phyloP scores from a whole-genome alignment of 2,329 filamentous ascomycete genomes.

The Colletotrichum sp. region DNA sequence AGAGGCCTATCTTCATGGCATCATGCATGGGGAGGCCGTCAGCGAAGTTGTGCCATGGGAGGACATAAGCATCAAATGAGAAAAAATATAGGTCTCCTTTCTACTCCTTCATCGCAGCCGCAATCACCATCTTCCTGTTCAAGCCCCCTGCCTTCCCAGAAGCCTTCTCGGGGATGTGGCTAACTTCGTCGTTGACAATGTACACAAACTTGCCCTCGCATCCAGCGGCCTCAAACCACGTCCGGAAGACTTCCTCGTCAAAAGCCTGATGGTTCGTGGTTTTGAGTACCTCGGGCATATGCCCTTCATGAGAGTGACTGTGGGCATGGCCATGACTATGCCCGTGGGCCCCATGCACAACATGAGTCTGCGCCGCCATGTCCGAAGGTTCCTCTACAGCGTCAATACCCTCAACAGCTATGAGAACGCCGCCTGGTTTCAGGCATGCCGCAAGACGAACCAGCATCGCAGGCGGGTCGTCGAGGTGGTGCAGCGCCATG shows the following conservation, averaged over 20 bases:
- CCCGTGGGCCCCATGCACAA: not conserved
- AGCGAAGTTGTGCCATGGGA: not conserved
- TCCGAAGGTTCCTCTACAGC: not conserved
- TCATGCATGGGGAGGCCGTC: constrained; percentile 10
- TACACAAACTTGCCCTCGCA: constrained; percentile 34
- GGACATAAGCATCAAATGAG: not conserved
- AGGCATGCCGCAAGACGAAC: constrained; percentile 30
- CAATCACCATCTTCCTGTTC: constrained; percentile 7
- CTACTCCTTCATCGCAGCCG: not conserved
- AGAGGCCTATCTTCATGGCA: constrained; percentile 7
- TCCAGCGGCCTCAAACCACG: constrained; percentile 41
- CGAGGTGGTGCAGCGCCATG: constrained; percentile 41
- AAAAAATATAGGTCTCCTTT: not conserved
- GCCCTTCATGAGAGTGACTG: not conserved
- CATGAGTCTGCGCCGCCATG: constrained; percentile 14
- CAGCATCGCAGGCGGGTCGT: constrained; percentile 31
- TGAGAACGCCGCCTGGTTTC: constrained; percentile 31
- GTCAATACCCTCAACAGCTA: constrained; percentile 34
- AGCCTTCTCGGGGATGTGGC: constrained; percentile 5
- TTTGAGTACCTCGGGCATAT: constrained; percentile 4
- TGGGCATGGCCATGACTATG: not conserved
- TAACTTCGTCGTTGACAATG: constrained; percentile 9
- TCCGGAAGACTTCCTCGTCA: constrained; percentile 23
- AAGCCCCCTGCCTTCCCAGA: not conserved
- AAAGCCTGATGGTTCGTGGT: constrained; percentile 28